Base-by-base conservation (phyloP, 768 basidiomycete genomes). In the Lactarius sanguifluus region DNA sequence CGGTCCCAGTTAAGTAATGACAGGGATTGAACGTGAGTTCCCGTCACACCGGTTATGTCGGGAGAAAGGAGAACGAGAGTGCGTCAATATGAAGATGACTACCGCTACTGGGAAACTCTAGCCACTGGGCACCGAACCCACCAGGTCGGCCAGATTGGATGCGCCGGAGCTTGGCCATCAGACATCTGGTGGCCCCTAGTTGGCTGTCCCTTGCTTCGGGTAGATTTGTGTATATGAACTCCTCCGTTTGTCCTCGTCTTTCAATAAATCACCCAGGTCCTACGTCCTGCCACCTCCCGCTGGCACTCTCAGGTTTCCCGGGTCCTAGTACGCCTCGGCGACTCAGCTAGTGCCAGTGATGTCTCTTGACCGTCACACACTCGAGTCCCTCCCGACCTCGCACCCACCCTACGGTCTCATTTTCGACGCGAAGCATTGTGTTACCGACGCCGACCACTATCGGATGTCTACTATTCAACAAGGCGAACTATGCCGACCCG, bases 141-240 rank as follows among this genome's bases (percentile, higher is more conserved):
- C 41, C 32, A 58, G n/a, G 13, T 43, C 38, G 70, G 70, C 60
- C 54, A 65, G 67, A 69, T 65, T 43, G 38, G 47, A 40, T 61
- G 25, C 47, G 45, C 45, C 57, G 43, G 40, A 59, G 50, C 57
- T 61, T 64, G 60, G 47, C 56, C 56, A 63, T 64, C 68, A 63
- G 47, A 47, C 67, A 30, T 67, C 65, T 67, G 52, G 67, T 68
- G 64, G 67, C 64, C 34, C 45, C 52, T 61, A 36, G 56, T 30
- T 40, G 47, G 47, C 18, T 36, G 36, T 34, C 50, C 67, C 59
- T 59, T 69, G 59, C 70, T 71, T 69, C 68, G 54, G 61, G 36
- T 16, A 12, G 32, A 38, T 59, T 61, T 57, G 59, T 40, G 56
- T 70, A 70, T 69, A 70, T 69, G 57, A 61, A 52, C 56, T 1